Evolutionary conservation across 2,329 filamentous ascomycete genomes (phyloP), one percentile per base, ranked within the genome.

Genomic region (Trichophyton mentagrophytes): DNA sequence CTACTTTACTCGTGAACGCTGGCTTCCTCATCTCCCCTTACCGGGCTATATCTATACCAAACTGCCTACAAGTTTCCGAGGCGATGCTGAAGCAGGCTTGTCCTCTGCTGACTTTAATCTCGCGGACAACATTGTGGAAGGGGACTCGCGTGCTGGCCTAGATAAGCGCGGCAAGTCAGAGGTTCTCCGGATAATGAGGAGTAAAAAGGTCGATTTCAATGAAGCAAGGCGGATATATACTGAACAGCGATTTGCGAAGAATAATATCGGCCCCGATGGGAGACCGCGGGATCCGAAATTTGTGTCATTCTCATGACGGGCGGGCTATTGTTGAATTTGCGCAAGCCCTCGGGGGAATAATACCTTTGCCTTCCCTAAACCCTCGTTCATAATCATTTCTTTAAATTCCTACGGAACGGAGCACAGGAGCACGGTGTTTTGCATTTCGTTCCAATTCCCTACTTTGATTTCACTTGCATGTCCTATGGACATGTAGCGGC

Each of bases 211-310:
- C 65, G 82, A 80, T 63, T 99, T 99, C 71, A 92, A 99, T 75
- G 90, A 96, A 76, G 93, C 92, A 44, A 82, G 93, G 67, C 82
- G 89, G 68, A 81, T 90, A 53, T 95, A 88, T 71, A 93, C 90
- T 76, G 88, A 96, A 77, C 84, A 88, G 68, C 80, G 85, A 61
- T 96, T 99, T 76, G 85, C 84, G 71, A 90, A 85, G 71, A 89
- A 95, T 69, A 88, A 89, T 58, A 96, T 99, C 71, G 90, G 86
- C 1, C 81, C 88, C 3, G 93, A 99, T 74, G 93, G 93, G 3
- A 77, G 86, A 67, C 93, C 93, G 64, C 82, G 85, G 71, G 92
- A 97, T 77, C 90, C 91, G 64, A 96, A 96, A 78, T 95, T 96
- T 71, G 90, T 97, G 62, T 95, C 89, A 71, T 97, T 97, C 75